Conservation (phyloP, 352 stramenopile genomes). For the Phytophthora lateralis region DNA sequence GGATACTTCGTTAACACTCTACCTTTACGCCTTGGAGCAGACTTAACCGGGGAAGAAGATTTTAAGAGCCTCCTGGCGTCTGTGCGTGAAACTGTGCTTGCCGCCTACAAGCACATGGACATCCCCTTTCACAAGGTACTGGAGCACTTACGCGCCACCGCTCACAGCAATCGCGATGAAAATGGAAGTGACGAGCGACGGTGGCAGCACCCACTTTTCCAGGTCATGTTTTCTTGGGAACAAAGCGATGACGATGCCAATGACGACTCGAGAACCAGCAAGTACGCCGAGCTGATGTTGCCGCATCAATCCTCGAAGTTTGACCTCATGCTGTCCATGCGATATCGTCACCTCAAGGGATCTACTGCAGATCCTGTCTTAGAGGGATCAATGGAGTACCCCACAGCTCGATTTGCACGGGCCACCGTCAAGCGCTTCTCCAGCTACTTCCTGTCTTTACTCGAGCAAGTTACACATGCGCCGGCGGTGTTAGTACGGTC, state of each 20-base stretch:
- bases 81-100: conserved; percentile 52
- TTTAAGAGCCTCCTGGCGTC: conserved; percentile 41
- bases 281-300: conserved; percentile 34
- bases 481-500: conserved; percentile 21
- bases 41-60: conserved; percentile 7
- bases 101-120: conserved; percentile 52
- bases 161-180: conserved; percentile 3
- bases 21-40: conserved; percentile 43
- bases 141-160: conserved; percentile 39
- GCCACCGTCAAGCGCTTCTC: conserved; percentile 46
- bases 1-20: conserved; percentile 71
- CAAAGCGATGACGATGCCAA: neutral
- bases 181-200: conserved; percentile 10
- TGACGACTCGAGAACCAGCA: neutral
- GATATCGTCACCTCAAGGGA: conserved; percentile 21
- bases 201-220: conserved; percentile 43
- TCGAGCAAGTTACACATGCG: conserved; percentile 33
- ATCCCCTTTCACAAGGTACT: conserved; percentile 60
- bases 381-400: conserved; percentile 58
- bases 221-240: conserved; percentile 71
- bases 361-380: conserved; percentile 25
- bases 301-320: conserved; percentile 54
- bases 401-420: conserved; percentile 36
- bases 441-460: conserved; percentile 45
- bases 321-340: conserved; percentile 71